A percentile compares a stretch with the other conserved stretches of the same genome.
phyloP scores from a whole-genome alignment of 257 asterid species.

The Solanum ossicruentum region DNA sequence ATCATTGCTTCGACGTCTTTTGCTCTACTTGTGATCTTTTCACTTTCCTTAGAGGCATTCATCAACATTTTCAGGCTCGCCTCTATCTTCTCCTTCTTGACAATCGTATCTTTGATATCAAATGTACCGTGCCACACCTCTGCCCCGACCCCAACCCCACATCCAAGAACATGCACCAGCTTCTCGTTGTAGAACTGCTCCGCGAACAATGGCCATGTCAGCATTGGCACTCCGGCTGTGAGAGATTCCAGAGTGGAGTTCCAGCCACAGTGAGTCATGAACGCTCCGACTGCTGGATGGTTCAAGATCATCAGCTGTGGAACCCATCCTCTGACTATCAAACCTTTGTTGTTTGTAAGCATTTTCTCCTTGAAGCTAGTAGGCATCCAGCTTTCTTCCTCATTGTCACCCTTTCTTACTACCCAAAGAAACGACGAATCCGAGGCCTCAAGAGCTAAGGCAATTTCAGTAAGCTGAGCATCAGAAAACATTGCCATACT shows the following conservation, averaged over 20 bases:
- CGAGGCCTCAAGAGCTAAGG: constrained; percentile 8
- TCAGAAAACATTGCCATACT: neutral
- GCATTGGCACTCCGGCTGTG: constrained; percentile 11
- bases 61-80: neutral
- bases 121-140: neutral
- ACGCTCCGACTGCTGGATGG: constrained; percentile 11
- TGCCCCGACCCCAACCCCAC: constrained; percentile 7
- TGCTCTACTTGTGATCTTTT: constrained; percentile 1
- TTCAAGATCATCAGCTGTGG: constrained; percentile 10
- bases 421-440: constrained; percentile 13
- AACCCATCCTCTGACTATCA: constrained; percentile 17
- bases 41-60: neutral
- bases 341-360: neutral
- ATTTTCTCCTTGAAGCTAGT: constrained; percentile 7
- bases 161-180: neutral
- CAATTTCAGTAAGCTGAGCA: constrained; percentile 12
- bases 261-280: constrained; percentile 28
- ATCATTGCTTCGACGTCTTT: neutral
- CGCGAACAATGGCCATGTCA: constrained; percentile 17
- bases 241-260: constrained; percentile 14
- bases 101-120: neutral
- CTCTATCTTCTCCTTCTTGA: neutral
- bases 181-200: constrained; percentile 24
- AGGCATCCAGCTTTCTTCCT: neutral
- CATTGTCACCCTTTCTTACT: neutral